A percentile compares a stretch with the other conserved stretches of the same genome.
Evolutionary conservation across 2,329 filamentous ascomycete genomes (phyloP).

Genomic region (Claviceps fusiformis): DNA sequence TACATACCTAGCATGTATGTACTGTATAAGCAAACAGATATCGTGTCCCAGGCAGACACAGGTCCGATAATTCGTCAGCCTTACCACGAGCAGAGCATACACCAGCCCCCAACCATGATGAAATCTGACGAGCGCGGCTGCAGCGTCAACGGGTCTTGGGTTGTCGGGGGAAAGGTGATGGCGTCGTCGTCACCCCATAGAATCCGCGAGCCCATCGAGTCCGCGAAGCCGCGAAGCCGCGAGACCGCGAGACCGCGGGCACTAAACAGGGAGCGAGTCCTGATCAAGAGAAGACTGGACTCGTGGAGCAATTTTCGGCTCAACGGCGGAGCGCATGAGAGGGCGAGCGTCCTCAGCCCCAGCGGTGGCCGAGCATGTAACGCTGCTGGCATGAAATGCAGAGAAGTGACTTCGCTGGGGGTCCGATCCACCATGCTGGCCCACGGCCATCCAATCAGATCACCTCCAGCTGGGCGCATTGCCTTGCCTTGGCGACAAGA

Average conservation of each 20-base stretch:
- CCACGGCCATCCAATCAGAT: neutral
- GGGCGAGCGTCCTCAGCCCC: conserved; percentile 2
- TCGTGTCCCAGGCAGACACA: neutral
- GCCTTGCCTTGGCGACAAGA: conserved; percentile 2
- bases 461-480: neutral
- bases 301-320: neutral
- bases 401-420: neutral
- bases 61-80: neutral
- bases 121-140: neutral
- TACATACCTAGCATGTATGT: no score
- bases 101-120: neutral
- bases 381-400: neutral
- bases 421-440: neutral
- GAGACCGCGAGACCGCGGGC: neutral
- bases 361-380: neutral
- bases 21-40: no score
- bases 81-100: neutral
- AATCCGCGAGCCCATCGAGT: neutral
- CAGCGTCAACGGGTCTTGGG: neutral
- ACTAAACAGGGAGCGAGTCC: neutral
- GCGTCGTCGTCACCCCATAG: conserved; percentile 7
- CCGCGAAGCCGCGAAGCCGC: neutral
- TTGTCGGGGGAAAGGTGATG: neutral
- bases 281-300: neutral
- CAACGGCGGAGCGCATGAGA: neutral